Base-by-base conservation (phyloP, 768 basidiomycete species). In the Neoboletus brunneissimus region DNA sequence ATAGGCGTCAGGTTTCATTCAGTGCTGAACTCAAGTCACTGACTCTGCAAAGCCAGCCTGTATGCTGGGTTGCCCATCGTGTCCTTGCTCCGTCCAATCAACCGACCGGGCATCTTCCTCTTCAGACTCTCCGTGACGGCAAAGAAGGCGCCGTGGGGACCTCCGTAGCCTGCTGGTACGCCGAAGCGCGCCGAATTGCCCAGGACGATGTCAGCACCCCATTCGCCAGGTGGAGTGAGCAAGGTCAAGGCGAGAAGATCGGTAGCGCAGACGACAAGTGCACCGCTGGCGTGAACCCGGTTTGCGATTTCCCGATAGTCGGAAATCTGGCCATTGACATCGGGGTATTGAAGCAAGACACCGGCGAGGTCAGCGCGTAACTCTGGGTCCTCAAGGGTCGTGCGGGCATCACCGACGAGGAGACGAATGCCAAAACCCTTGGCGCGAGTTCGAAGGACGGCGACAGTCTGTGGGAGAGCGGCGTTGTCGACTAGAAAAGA, bases 101-200 rank as follows among this genome's bases (percentile, higher is more conserved):
- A 74, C 53, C 97, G 83, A 52, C 97, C 97, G n/a, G 97, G 97
- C 93, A 98, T 97, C 77, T 95, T 96, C 61, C 96, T 80, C 81
- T 98, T 99, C 53, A 98, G 76, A 59, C 81, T 84, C 54, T 98
- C 93, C 20, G 86, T 91, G 62, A 91, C 91, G 3, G 97, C 91
- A 69, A 99, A 98, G 81, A 98, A 99, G 0, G 92, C 97, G 20
- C 89, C 96, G 68, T 99, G 96, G 20, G 96, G 96, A 16, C 96
- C 96, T 52, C 96, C 96, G 71, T 94, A 97, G n/a, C 96, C 96
- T 44, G 87, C 83, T 20, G 96, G 95, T 16, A 99, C 96, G 67
- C 97, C 97, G 66, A 99, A 99, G 18, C 97, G 85, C 31, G 90
- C 96, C 16, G 94, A 93, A 71, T 96, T 98, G 38, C 97, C 97